These are phyloP conservation scores for Paraphoma chrysanthemicola DNA, from an alignment of 2,329 filamentous ascomycete species.

Conservation along the genomic window DNA sequence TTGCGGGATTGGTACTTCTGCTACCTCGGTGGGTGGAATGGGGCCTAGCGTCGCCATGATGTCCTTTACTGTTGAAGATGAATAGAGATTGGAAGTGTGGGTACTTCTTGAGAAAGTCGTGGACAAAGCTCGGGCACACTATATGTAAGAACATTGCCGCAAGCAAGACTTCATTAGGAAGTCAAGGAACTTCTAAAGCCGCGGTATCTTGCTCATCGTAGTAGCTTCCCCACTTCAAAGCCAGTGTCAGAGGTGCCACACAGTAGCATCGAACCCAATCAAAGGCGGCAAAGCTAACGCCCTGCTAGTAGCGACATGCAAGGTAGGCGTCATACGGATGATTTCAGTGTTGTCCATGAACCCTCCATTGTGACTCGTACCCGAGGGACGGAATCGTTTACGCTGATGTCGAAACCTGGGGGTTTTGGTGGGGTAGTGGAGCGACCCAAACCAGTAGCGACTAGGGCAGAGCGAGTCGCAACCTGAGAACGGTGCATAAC, in stretches of 20 bases:
- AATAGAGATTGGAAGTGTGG: not conserved
- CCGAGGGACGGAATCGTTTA: not conserved
- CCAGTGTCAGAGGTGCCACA: not conserved
- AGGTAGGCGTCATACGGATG: not conserved
- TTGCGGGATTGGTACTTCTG: slow-evolving; percentile 23
- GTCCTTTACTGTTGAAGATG: not conserved
- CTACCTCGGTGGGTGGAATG: slow-evolving; percentile 17
- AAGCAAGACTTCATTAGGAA: not conserved
- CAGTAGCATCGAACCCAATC: not conserved
- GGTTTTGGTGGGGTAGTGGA: not conserved
- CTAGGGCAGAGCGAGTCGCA: slow-evolving; percentile 7
- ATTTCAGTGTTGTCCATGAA: not conserved
- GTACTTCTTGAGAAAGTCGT: not conserved
- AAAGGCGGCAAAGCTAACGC: not conserved
- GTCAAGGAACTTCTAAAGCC: not conserved
- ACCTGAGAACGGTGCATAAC: too few species aligned
- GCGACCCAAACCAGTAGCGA: not conserved
- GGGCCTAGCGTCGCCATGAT: slow-evolving; percentile 19
- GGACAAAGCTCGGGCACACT: not conserved
- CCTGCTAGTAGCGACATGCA: not conserved
- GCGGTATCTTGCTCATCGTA: not conserved
- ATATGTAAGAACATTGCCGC: not conserved
- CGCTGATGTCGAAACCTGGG: not conserved
- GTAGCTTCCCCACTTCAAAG: slow-evolving; percentile 2
- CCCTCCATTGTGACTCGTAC: slow-evolving; percentile 7